These are phyloP conservation scores for Cladophialophora carrionii DNA, from an alignment of 2,329 filamentous ascomycete genomes.

Conservation along the genomic window DNA sequence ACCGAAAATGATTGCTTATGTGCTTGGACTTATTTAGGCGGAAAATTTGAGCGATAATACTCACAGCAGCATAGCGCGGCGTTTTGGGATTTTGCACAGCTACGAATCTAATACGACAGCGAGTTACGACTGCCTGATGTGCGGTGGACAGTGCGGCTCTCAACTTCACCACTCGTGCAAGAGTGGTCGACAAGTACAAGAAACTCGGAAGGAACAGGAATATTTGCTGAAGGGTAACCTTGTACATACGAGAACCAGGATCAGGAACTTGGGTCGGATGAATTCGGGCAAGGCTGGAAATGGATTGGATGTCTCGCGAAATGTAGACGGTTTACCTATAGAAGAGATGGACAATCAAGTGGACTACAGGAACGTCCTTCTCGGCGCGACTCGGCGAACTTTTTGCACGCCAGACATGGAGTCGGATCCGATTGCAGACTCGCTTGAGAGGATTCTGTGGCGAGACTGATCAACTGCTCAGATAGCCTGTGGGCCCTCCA, in stretches of 20 bases:
- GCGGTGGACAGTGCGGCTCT: neutral
- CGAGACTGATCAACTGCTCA: neutral
- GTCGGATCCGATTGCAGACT: neutral
- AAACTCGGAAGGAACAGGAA: conserved; percentile 3
- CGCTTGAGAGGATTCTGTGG: neutral
- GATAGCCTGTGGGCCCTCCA: neutral
- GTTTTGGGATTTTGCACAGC: conserved; percentile 18
- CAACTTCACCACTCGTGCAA: neutral
- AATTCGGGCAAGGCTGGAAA: conserved; percentile 14
- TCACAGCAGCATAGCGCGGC: conserved; percentile 28
- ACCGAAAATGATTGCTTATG: conserved; percentile 23
- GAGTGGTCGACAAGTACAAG: neutral
- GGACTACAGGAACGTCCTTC: neutral
- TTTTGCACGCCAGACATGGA: neutral
- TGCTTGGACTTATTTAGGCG: conserved; percentile 2
- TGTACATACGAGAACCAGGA: conserved; percentile 7
- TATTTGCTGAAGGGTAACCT: neutral
- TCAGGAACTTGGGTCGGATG: conserved; percentile 11
- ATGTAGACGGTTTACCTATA: conserved; percentile 12
- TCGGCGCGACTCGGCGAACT: neutral
- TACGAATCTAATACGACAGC: conserved; percentile 14
- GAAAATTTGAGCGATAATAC: conserved; percentile 10
- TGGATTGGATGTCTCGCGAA: conserved; percentile 4
- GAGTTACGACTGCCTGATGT: neutral
- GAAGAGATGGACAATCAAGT: conserved; percentile 8